Conservation (phyloP, 2,329 filamentous ascomycete species). For the Colletotrichum sp. region DNA sequence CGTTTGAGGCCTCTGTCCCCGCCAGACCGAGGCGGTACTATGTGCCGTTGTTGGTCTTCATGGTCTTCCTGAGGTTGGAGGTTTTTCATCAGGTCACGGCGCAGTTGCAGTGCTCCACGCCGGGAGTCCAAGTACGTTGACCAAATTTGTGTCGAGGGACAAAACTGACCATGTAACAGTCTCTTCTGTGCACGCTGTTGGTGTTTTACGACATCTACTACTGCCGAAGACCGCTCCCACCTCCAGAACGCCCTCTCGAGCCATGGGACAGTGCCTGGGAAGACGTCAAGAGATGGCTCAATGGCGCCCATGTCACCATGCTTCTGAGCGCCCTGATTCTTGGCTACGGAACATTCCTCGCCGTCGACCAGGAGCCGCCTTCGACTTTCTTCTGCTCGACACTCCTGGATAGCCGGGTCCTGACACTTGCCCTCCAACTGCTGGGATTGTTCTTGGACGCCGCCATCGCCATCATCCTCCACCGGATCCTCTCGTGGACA, state of each 20-base stretch:
- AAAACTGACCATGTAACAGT: conserved; percentile 31
- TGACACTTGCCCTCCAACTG: conserved; percentile 46
- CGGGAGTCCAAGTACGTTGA: conserved; percentile 51
- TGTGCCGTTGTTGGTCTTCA: conserved; percentile 46
- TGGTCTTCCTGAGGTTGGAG: conserved; percentile 53
- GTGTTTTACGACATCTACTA: conserved; percentile 50
- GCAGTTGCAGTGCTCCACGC: conserved; percentile 54
- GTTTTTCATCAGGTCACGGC: conserved; percentile 49
- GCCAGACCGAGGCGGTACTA: conserved; percentile 52
- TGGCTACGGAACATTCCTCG: conserved; percentile 46
- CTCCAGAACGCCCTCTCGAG: conserved; percentile 45
- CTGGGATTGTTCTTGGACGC: conserved; percentile 52
- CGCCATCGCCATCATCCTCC: conserved; percentile 49
- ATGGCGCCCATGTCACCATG: conserved; percentile 42
- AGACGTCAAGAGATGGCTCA: conserved; percentile 53
- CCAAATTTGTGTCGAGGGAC: too few relatives aligned
- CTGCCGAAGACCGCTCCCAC: conserved; percentile 28
- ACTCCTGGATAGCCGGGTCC: conserved; percentile 40
- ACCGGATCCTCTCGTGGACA: conserved; percentile 58
- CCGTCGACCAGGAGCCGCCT: conserved; percentile 38
- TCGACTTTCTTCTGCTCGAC: conserved; percentile 59
- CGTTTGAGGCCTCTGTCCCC: conserved; percentile 37
- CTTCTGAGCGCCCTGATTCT: conserved; percentile 43
- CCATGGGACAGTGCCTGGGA: conserved; percentile 53
- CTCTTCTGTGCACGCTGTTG: conserved; percentile 51